Evolutionary conservation across 2,329 filamentous ascomycete genomes (phyloP).

Genomic region (Huntiella abstrusa): DNA sequence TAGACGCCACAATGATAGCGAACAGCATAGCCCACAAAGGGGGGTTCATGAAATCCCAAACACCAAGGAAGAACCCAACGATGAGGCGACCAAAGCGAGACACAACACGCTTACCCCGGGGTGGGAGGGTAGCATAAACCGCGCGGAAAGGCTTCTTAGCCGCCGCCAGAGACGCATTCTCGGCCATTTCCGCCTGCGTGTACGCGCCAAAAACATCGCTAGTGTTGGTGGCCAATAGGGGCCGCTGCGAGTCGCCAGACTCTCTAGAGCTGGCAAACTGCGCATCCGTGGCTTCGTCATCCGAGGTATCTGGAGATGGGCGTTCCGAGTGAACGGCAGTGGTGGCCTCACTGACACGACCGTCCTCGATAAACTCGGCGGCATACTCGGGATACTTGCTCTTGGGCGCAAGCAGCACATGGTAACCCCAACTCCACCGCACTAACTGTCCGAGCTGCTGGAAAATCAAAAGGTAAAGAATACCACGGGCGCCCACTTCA

Average conservation of each 20-base stretch:
- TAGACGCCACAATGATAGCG: constrained; percentile 77
- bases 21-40: constrained; percentile 92
- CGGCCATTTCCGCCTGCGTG: background rate
- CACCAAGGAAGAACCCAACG: constrained; percentile 36
- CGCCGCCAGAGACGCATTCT: no score
- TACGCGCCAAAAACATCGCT: constrained; percentile 1
- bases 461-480: constrained; percentile 90
- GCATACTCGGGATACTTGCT: constrained; percentile 50
- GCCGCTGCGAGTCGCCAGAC: constrained; percentile 7
- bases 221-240: background rate
- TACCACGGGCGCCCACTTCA: constrained; percentile 81
- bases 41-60: constrained; percentile 95
- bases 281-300: constrained; percentile 22
- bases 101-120: background rate
- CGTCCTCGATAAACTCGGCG: constrained; percentile 26
- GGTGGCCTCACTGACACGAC: constrained; percentile 25
- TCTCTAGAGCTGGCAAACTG: constrained; percentile 4
- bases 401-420: constrained; percentile 76
- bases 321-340: constrained; percentile 30
- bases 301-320: constrained; percentile 29
- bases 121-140: background rate
- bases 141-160: background rate
- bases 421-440: constrained; percentile 96
- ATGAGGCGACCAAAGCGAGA: background rate
- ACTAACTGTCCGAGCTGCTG: constrained; percentile 92